A percentile compares a stretch with the other conserved stretches of the same genome.
Evolutionary conservation across 2,329 filamentous ascomycete species (phyloP).

Genomic region (Nemania sp.): DNA sequence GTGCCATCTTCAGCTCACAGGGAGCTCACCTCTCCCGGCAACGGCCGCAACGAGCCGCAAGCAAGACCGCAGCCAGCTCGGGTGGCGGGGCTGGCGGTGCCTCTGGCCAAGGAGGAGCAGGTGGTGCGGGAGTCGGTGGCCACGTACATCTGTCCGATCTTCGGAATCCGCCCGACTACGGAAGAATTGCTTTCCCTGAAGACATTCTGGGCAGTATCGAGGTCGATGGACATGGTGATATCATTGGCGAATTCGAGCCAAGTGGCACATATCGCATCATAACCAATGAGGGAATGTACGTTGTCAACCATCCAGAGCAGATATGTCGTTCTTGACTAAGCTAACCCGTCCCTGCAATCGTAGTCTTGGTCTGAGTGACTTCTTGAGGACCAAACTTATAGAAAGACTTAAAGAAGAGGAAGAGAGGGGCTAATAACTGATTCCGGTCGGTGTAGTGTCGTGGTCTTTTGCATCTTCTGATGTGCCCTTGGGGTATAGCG

Average conservation of each 20-base stretch:
- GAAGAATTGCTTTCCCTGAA: conserved; percentile 69
- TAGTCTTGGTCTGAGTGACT: conserved; percentile 59
- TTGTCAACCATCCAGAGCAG: conserved; percentile 29
- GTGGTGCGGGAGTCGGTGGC: conserved; percentile 62
- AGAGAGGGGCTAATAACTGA: conserved; percentile 37
- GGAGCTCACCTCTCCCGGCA: conserved; percentile 55
- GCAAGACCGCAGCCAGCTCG: conserved; percentile 32
- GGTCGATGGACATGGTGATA: conserved; percentile 59
- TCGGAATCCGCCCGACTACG: conserved; percentile 67
- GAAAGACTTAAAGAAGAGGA: conserved; percentile 58
- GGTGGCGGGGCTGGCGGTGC: conserved; percentile 57
- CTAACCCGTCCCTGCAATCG: conserved; percentile 16
- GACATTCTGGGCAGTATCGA: conserved; percentile 71
- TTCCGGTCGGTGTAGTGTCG: too few relatives aligned
- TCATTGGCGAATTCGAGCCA: conserved; percentile 60
- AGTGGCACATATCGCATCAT: conserved; percentile 67
- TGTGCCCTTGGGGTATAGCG: too few relatives aligned
- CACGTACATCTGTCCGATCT: conserved; percentile 67
- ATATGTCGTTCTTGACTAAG: neutral
- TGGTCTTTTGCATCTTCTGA: too few relatives aligned
- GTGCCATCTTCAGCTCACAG: conserved; percentile 54
- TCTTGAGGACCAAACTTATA: conserved; percentile 56
- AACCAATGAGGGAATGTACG: conserved; percentile 70
- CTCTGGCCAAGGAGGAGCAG: conserved; percentile 63
- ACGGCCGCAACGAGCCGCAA: conserved; percentile 39